Percentiles rank a stretch among this genome's conserved stretches.
phyloP scores from a whole-genome alignment of 2,329 filamentous ascomycete species.

The Pseudogymnoascus sp. region DNA sequence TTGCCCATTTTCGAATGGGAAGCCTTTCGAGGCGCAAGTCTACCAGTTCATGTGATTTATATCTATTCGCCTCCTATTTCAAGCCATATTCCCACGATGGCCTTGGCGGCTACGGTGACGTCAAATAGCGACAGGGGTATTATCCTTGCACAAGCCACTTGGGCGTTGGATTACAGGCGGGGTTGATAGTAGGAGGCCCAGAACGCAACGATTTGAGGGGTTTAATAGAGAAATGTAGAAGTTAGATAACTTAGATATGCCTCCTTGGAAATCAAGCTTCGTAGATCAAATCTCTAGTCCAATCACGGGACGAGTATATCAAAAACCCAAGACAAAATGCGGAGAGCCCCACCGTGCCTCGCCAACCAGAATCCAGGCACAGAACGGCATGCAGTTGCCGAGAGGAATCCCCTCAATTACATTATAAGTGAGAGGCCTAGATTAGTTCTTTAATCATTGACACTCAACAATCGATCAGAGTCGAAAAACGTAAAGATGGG shows the following conservation, averaged over 20 bases:
- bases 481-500: not conserved
- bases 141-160: not conserved
- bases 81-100: not conserved
- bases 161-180: not conserved
- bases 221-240: not conserved
- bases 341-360: not conserved
- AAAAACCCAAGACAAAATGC: not conserved
- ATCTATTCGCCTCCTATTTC: not conserved
- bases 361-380: not conserved
- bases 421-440: not conserved
- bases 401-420: not conserved
- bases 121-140: not conserved
- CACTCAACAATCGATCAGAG: not conserved
- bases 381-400: not conserved
- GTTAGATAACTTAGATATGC: not conserved
- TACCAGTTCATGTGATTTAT: constrained; percentile 10
- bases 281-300: not conserved
- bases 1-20: not conserved
- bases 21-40: not conserved
- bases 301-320: not conserved
- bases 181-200: not conserved
- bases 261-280: not conserved
- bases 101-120: not conserved
- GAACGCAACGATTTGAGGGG: not conserved
- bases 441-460: not conserved